Evolutionary conservation across 2,329 filamentous ascomycete species (phyloP).

Genomic region (Thelonectria discophora): DNA sequence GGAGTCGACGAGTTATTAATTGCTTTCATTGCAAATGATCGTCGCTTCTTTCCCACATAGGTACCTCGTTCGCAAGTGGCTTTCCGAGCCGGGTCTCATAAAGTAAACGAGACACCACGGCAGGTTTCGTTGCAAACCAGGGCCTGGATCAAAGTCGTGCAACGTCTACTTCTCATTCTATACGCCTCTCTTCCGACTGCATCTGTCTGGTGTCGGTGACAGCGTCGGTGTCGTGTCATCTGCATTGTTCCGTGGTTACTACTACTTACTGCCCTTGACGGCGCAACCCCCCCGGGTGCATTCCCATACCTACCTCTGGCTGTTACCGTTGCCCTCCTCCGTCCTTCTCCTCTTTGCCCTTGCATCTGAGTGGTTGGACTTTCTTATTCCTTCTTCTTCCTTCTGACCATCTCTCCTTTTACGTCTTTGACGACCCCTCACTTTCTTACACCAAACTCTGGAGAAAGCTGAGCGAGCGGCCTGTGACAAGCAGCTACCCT

Average conservation of each 20-base stretch:
- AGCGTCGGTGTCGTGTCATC: constrained; percentile 16
- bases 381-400: background rate
- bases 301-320: background rate
- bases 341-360: constrained; percentile 3
- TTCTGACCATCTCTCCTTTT: background rate
- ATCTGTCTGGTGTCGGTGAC: constrained; percentile 9
- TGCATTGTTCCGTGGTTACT: background rate
- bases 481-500: too few species aligned
- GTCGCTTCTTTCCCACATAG: background rate
- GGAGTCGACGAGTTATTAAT: too few species aligned
- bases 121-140: background rate
- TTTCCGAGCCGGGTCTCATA: background rate
- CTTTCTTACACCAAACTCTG: too few species aligned
- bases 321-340: background rate
- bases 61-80: background rate
- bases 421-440: background rate
- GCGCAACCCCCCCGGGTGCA: constrained; percentile 1
- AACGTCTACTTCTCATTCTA: constrained; percentile 10
- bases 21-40: background rate
- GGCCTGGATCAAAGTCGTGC: constrained; percentile 3
- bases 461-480: too few species aligned
- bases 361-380: background rate
- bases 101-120: background rate
- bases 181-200: background rate
- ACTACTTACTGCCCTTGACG: background rate